A percentile compares a stretch with the other conserved stretches of the same genome.
Conservation (phyloP, 306 rosid genomes). For the Prunus campanulata region DNA sequence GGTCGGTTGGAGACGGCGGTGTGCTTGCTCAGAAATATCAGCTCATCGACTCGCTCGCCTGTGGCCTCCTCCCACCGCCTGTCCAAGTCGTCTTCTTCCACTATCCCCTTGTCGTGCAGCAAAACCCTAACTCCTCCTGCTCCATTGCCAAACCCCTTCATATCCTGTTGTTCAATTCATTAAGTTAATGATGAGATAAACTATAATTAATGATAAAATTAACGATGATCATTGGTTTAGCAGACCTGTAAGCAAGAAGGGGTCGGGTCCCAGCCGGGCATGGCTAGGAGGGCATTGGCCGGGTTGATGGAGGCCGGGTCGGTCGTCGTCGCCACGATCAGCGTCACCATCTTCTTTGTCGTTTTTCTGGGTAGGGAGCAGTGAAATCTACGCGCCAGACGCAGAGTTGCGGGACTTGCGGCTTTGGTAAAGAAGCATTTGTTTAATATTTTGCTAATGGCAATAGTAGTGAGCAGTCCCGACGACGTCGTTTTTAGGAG, state of each 20-base stretch:
- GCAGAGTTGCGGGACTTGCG: neutral
- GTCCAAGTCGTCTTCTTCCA: slow-evolving; percentile 67
- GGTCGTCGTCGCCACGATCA: slow-evolving; percentile 71
- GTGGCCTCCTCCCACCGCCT: slow-evolving; percentile 70
- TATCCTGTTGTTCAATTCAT: slow-evolving; percentile 38
- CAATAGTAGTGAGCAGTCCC: neutral
- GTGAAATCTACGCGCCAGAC: neutral
- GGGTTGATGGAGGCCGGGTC: slow-evolving; percentile 97
- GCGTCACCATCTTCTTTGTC: slow-evolving; percentile 48
- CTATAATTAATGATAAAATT: neutral
- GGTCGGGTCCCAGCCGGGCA: slow-evolving; percentile 72
- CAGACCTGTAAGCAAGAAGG: slow-evolving; percentile 62
- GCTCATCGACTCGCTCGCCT: slow-evolving; percentile 69
- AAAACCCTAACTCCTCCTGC: slow-evolving; percentile 45
- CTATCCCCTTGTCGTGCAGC: slow-evolving; percentile 56
- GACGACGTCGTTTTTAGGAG: neutral
- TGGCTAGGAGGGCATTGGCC: slow-evolving; percentile 62
- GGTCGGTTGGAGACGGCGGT: slow-evolving; percentile 90
- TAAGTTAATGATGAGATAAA: neutral
- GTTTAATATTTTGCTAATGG: neutral
- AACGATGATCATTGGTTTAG: neutral
- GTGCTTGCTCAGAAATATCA: slow-evolving; percentile 82
- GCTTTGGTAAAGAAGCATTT: neutral
- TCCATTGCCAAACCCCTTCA: slow-evolving; percentile 52
- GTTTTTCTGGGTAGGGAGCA: neutral